Base-by-base conservation (phyloP, 164 flowering plant species). In the Annona cherimola region DNA sequence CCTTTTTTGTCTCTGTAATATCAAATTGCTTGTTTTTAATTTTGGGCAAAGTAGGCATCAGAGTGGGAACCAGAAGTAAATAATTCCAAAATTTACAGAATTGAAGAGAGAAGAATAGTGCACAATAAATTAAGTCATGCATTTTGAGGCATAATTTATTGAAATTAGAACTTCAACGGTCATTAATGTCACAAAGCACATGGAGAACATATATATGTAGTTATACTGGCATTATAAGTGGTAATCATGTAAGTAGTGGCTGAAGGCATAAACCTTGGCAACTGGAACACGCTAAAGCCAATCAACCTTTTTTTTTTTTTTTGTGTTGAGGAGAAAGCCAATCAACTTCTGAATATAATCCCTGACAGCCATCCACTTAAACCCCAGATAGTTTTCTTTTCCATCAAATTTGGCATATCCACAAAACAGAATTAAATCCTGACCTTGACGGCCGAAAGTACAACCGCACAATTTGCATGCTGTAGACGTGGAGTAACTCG, bases 381-480 rank as follows among this genome's bases (percentile, higher is more conserved):
- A 50, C 14, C 9, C 35, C 57, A 0, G 18, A 9, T 16, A 50
- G 14, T 8, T 50, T 50, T 50, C 57, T 50, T 50, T 3, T 16
- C 57, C 57, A 9, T 50, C 14, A 11, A 18, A 61, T 35, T 35
- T 18, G 35, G 18, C 19, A n/a, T 18, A 61, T 61, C 63, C 63
- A 61, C 19, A 20, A 4, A 61, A n/a, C 6, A 20, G 35, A 61
- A 61, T 35, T 19, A 61, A 61, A 39, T 11, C 4, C 11, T 46
- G 44, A 90, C 99, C 99, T 96, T 96, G 73, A 96, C 99, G 79
- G 99, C 99, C 66, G 98, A 96, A 74, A 96, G 94, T 54, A 96
- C 99, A 86, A 96, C 99, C 19, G 99, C 99, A 83, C 98, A 96
- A 77, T 96, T 96, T 72, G 99, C 99, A 90, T 96, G 99, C 73